Evolutionary conservation across 495 filamentous ascomycete species (phyloP), one percentile per base, ranked within the genome.

Genomic region (Massariosphaeria phaeospora): DNA sequence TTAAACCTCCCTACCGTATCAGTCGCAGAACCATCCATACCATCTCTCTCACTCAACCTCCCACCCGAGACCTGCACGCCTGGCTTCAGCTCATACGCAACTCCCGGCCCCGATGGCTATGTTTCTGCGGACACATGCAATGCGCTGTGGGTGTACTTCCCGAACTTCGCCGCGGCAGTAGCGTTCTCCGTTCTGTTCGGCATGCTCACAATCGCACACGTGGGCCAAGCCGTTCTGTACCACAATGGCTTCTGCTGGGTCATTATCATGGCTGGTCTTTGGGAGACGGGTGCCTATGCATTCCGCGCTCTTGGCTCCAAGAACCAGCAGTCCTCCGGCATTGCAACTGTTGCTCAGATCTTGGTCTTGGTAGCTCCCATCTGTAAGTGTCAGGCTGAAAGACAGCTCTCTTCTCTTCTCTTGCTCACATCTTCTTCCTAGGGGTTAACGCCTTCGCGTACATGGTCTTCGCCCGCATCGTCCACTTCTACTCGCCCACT

Each of bases 401-500:
- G n/a, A n/a, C n/a, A n/a, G n/a, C n/a, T n/a, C n/a, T n/a, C n/a
- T n/a, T n/a, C n/a, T n/a, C n/a, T n/a, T n/a, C n/a, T n/a, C n/a
- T n/a, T n/a, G n/a, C n/a, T n/a, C n/a, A 61, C 39, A 52, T 66
- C 0, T 29, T 55, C 23, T 55, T 55, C 41, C 41, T 55, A 15
- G 34, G 57, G 18, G 72, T 84, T 52, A 84, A 86, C 30, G 83
- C 83, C 2, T 85, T 79, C 59, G 70, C 75, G 13, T 88, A 86
- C 71, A 84, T 85, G 82, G 75, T 78, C n/a, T 65, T 85, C 41
- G 82, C 78, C 1, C 73, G 84, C 8, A 73, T 86, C 71, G 75
- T 85, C 15, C 72, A 73, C 59, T 79, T 44, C 6, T 84, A 76
- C 67, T 60, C 77, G 12, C 71, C 75, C 1, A 63, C 67, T 9